These are phyloP conservation scores for Closterium sp. DNA, from an alignment of 139 green algal species.

Conservation along the genomic window DNA sequence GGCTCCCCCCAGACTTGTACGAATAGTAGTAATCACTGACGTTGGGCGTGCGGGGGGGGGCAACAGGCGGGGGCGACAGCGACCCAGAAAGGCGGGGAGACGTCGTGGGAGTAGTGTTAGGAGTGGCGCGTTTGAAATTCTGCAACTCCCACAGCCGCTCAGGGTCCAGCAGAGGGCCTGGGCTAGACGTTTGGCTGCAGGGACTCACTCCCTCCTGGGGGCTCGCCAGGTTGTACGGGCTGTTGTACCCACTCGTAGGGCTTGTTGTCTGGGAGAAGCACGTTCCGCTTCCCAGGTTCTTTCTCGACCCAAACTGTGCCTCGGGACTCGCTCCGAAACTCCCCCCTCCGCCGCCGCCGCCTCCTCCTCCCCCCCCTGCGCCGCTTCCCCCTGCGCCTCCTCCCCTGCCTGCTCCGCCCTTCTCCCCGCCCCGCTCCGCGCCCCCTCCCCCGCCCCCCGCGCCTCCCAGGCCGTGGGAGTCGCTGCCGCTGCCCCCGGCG, in stretches of 20 bases:
- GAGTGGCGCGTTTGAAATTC: neutral
- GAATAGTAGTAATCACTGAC: neutral
- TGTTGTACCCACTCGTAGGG: neutral
- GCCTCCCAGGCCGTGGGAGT: neutral
- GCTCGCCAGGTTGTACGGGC: neutral
- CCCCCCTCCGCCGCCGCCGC: neutral
- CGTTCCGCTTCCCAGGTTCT: neutral
- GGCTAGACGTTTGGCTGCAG: neutral
- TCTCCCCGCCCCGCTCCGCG: neutral
- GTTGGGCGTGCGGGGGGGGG: slow-evolving; percentile 1
- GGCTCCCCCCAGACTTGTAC: neutral
- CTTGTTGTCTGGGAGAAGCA: neutral
- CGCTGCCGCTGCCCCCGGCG: neutral
- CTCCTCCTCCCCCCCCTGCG: neutral
- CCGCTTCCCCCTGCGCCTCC: neutral
- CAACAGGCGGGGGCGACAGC: neutral
- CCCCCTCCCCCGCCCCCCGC: neutral
- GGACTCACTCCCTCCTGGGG: neutral
- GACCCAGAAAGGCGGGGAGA: neutral
- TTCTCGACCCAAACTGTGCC: neutral
- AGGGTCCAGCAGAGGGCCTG: neutral
- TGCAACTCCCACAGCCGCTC: neutral
- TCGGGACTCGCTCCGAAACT: neutral
- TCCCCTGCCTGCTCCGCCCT: neutral
- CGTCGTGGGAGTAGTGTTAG: neutral